Base-by-base conservation (phyloP, 2,329 filamentous ascomycete species). In the Colletotrichum eremochloae region DNA sequence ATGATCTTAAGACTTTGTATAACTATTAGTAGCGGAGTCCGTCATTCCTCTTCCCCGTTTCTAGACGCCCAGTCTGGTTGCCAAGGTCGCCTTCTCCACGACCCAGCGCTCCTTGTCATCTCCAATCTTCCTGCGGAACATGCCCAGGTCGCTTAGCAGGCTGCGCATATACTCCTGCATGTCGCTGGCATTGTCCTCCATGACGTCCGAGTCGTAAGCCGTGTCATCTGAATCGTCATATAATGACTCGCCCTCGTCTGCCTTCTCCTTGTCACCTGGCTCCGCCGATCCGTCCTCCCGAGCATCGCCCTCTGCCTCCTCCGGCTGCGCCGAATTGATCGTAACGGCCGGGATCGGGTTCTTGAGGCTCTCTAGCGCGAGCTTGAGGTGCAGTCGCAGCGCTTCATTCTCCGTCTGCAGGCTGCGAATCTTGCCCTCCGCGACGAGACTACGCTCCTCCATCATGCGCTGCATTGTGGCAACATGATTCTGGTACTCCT, bases 401-500 rank as follows among this genome's bases (percentile, higher is more conserved):
- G 95, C 93, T 79, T 98, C 96, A 74, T 97, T 98, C 84, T 99
- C 91, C 1, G 93, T 95, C 81, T 93, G 93, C 66, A 99, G 84
- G 75, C 93, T 94, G 76, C 94, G 92, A 80, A 99, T 97, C 87
- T 97, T 98, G 84, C 93, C 94, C 80, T 98, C 96, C 40, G 93
- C 92, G 18, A 98, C 93, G 81, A 97, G 92, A 72, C 93, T 91
- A 74, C 92, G 93, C 84, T 99, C 96, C 81, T 98, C 95, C 95
- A 98, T 98, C 82, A 97, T 90, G 72, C 95, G 91, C 82, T 98
- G 95, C 93, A 99, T 95, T 68, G 92, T 90, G 60, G 90, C 88
- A 24, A 99, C 96, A 78, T 95, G 93, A 75, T 91, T 91, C 84
- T 99, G 96, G 82, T 98, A 99, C 81, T 97, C 95, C 77, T 98